These are phyloP conservation scores for Agrocybe praecox DNA, from an alignment of 768 basidiomycete species.

Conservation along the genomic window DNA sequence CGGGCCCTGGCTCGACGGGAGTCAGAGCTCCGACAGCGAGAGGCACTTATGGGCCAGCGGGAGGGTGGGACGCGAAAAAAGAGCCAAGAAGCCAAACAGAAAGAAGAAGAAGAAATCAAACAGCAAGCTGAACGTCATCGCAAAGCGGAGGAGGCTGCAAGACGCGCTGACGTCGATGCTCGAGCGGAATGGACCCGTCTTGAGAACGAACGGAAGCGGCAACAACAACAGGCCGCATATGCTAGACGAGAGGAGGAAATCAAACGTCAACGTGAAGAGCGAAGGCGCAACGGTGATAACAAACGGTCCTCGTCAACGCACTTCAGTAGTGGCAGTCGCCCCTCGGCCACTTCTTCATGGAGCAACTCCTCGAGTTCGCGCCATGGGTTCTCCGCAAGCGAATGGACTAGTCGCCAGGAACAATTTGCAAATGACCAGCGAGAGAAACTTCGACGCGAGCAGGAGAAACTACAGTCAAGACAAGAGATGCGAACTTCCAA, in stretches of 20 bases:
- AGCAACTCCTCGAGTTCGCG: neutral
- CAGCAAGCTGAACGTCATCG: constrained; percentile 8
- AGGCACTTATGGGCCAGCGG: too few species aligned
- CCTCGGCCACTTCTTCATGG: constrained; percentile 24
- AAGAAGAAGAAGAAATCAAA: constrained; percentile 23
- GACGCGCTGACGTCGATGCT: constrained; percentile 27
- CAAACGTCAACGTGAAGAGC: constrained; percentile 35
- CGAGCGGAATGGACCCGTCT: constrained; percentile 23
- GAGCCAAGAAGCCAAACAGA: neutral
- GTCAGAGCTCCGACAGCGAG: too few species aligned
- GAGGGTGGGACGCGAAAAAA: too few species aligned
- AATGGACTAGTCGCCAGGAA: constrained; percentile 65
- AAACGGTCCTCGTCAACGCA: constrained; percentile 16
- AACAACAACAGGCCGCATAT: constrained; percentile 20
- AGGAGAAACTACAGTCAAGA: constrained; percentile 63
- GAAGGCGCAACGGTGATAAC: constrained; percentile 46
- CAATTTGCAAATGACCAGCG: constrained; percentile 67
- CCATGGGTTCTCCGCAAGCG: constrained; percentile 40
- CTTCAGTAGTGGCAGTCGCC: constrained; percentile 14
- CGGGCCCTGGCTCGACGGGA: too few species aligned
- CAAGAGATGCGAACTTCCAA: constrained; percentile 51
- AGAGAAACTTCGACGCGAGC: constrained; percentile 69
- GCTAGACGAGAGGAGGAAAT: constrained; percentile 29
- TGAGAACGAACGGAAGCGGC: constrained; percentile 26
- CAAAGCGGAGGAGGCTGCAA: constrained; percentile 23